phyloP scores from a whole-genome alignment of 345 rosid species.

The Rhodamnia argentea region DNA sequence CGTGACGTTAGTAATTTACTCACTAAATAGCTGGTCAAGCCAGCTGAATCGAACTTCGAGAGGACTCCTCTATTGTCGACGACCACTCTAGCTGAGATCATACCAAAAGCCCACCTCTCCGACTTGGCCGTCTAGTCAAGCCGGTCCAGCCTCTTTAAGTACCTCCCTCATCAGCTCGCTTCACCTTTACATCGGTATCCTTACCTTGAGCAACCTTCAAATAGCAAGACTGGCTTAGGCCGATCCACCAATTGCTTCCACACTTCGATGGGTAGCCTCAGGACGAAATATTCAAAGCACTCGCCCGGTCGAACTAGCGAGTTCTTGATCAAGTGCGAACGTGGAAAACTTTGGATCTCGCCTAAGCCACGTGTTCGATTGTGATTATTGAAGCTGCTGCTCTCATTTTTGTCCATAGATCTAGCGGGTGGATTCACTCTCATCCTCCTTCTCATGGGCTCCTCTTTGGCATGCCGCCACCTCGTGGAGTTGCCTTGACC shows the following conservation, averaged over 20 bases:
- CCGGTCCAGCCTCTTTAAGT: too few species aligned
- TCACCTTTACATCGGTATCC: not conserved
- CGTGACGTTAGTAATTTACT: not conserved
- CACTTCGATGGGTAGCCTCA: too few species aligned
- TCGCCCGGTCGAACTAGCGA: too few species aligned
- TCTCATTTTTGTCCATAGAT: slow-evolving; percentile 41
- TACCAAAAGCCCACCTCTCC: slow-evolving; percentile 44
- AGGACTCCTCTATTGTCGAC: not conserved
- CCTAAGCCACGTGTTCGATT: too few species aligned
- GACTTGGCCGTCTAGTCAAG: too few species aligned
- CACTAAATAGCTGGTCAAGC: not conserved
- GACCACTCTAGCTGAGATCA: not conserved
- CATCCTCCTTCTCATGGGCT: slow-evolving; percentile 54
- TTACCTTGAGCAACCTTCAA: too few species aligned
- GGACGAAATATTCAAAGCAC: too few species aligned
- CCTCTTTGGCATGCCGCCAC: slow-evolving; percentile 72
- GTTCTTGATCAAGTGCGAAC: too few species aligned
- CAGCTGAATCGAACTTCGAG: slow-evolving; percentile 23
- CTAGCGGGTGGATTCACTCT: slow-evolving; percentile 57
- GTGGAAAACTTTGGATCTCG: not conserved
- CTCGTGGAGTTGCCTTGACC: slow-evolving; percentile 26
- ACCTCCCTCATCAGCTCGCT: slow-evolving; percentile 34
- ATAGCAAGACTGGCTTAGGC: too few species aligned
- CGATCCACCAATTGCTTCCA: too few species aligned
- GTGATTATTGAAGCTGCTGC: slow-evolving; percentile 5